Evolutionary conservation across 2,329 filamentous ascomycete genomes (phyloP).

Genomic region (Sporothrix brasiliensis): DNA sequence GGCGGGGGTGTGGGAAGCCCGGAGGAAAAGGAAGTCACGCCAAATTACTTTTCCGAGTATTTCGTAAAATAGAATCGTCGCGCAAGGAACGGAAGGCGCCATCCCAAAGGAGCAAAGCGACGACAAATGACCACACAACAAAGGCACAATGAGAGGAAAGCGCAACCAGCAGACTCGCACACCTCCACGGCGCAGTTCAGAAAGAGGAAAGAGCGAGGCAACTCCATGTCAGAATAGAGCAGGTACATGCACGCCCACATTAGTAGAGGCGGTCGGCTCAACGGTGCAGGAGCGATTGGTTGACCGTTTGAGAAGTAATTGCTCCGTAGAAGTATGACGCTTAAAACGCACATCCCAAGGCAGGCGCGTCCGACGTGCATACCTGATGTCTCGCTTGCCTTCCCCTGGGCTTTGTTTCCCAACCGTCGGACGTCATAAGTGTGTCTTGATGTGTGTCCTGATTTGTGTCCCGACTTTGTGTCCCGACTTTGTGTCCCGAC

Average conservation of each 20-base stretch:
- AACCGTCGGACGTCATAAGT: not conserved
- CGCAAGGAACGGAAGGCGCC: not conserved
- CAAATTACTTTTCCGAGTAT: slow-evolving; percentile 1
- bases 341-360: slow-evolving; percentile 1
- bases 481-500: too few species aligned
- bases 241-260: not conserved
- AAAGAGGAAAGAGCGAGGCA: slow-evolving; percentile 26
- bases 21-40: slow-evolving; percentile 1
- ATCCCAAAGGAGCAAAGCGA: slow-evolving; percentile 16
- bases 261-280: not conserved
- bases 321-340: not conserved
- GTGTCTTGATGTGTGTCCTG: too few species aligned
- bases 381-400: not conserved
- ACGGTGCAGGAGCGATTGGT: slow-evolving; percentile 9
- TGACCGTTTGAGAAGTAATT: slow-evolving; percentile 10
- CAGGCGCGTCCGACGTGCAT: not conserved
- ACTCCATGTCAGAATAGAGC: slow-evolving; percentile 23
- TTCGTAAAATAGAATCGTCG: slow-evolving; percentile 5
- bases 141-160: not conserved
- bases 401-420: not conserved
- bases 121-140: not conserved
- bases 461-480: not conserved
- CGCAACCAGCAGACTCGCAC: slow-evolving; percentile 13
- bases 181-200: not conserved
- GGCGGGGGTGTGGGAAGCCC: not conserved